Evolutionary conservation across 129 eudicot species (phyloP).

Genomic region (Daucus carota): DH1_v3.0 NC_030381.2:8977001-8977500

Average conservation of each 20-base stretch:
- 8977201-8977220: too few relatives aligned
- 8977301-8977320: too few relatives aligned
- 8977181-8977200: too few relatives aligned
- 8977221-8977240: too few relatives aligned
- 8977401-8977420: background rate
- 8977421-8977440: constrained; percentile 19
- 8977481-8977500: constrained; percentile 35
- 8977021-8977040: background rate
- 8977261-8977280: too few relatives aligned
- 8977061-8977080: background rate
- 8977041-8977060: background rate
- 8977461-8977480: constrained; percentile 26
- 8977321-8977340: too few relatives aligned
- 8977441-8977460: constrained; percentile 34
- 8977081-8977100: background rate
- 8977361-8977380: too few relatives aligned
- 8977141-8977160: background rate
- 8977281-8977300: too few relatives aligned
- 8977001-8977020: background rate
- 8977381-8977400: background rate
- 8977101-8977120: background rate
- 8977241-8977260: too few relatives aligned
- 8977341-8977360: too few relatives aligned
- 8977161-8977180: background rate
- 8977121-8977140: background rate